Base-by-base conservation (phyloP, 352 stramenopile genomes). In the Phytophthora agathidicida region DNA sequence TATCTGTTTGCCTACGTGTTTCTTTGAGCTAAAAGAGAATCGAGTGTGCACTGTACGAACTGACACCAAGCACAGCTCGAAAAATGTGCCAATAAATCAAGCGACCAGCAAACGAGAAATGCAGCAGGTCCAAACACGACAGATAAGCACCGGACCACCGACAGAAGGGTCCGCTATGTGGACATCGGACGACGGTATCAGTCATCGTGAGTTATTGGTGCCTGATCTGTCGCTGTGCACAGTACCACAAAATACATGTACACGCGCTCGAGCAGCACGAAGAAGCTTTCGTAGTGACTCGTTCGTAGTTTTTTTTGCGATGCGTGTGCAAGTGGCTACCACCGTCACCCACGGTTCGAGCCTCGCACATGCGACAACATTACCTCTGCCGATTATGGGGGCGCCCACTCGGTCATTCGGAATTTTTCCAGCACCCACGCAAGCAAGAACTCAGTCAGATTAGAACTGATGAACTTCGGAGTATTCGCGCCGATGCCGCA, bases 21-120 rank as follows among this genome's bases (percentile, higher is more conserved):
- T n/a, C n/a, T n/a, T n/a, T n/a, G n/a, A n/a, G n/a, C n/a, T n/a
- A n/a, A n/a, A n/a, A n/a, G n/a, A n/a, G n/a, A n/a, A n/a, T n/a
- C n/a, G n/a, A n/a, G n/a, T n/a, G n/a, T n/a, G n/a, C n/a, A n/a
- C n/a, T n/a, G n/a, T n/a, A n/a, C n/a, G n/a, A n/a, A n/a, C n/a
- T n/a, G n/a, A n/a, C n/a, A n/a, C n/a, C n/a, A n/a, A n/a, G n/a
- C n/a, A n/a, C n/a, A n/a, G n/a, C n/a, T n/a, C n/a, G n/a, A n/a
- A n/a, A n/a, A n/a, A n/a, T n/a, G n/a, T n/a, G n/a, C n/a, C n/a
- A 5, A 39, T 46, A 17, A 64, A 64, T 59, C 57, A 48, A 60
- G 49, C n/a, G 19, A 5, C 4, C 1, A 43, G 20, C n/a, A 39
- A 47, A 11, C 27, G 42, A 56, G 43, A 67, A 62, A 67, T 17